Evolutionary conservation across 1,284 basidiomycete genomes (phyloP), one percentile per base, ranked within the genome.

Genomic region (Ceratobasidium sp.): DNA sequence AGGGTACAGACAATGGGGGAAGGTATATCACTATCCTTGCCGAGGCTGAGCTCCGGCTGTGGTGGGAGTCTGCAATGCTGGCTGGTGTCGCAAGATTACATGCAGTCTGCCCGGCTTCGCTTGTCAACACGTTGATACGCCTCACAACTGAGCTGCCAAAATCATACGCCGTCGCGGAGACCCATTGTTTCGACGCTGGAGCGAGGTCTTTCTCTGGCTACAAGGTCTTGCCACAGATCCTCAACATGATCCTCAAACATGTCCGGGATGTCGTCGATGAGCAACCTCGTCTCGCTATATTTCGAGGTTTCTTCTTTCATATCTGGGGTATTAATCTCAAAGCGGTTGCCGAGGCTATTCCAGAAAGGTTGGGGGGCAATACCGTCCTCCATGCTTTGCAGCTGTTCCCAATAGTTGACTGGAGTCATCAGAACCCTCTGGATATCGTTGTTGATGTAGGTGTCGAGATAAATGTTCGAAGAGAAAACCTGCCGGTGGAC

Each of bases 271-370:
- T 67, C 18, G 27, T 33, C 4, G 67, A 69, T 23, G 5, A 18
- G 12, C 3, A 52, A 5, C 50, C 50, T 3, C 3, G 27, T n/a
- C 30, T 52, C 1, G 48, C 27, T 27, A 20, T 18, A 14, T 69
- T 33, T 38, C 23, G 67, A 12, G 50, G 33, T 18, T 55, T 10
- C 27, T 69, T 69, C 50, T 69, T 69, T 50, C 67, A 69, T 33
- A 33, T 69, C 23, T 30, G n/a, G 33, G 67, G 67, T 3, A 69
- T 69, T 46, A 69, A 69, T 46, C 67, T 69, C 27, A 69, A 69
- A n/a, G n/a, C n/a, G 50, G 48, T 54, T 20, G 50, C 23, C 2
- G 30, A n/a, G n/a, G n/a, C n/a, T n/a, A n/a, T n/a, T n/a, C 30
- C 18, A 33, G n/a, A 23, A 52, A 50, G 12, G n/a, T n/a, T 30